Evolutionary conservation across 179 eudicot species (phyloP).

Genomic region (Carnegiea gigantea): DNA sequence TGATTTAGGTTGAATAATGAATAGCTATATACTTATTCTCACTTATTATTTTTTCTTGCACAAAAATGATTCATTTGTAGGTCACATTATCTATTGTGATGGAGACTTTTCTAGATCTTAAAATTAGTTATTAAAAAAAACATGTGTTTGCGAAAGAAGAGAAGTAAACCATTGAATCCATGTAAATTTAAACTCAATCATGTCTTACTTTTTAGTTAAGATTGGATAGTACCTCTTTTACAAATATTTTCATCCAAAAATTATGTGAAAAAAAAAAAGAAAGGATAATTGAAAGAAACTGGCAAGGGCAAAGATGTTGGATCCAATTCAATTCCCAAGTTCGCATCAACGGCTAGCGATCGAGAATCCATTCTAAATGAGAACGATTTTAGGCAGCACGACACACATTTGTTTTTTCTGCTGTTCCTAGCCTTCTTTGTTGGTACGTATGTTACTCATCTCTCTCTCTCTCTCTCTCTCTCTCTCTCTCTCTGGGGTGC

Average conservation of each 20-base stretch:
- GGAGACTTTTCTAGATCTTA: no score
- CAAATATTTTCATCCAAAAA: neutral
- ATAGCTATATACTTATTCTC: no score
- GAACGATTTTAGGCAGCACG: neutral
- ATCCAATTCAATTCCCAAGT: constrained; percentile 2
- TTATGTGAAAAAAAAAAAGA: neutral
- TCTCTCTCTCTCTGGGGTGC: neutral
- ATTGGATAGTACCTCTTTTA: no score
- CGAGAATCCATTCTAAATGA: neutral
- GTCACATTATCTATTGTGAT: no score
- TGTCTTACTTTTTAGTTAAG: neutral
- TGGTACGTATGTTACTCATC: neutral
- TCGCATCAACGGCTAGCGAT: neutral
- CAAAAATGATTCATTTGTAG: no score
- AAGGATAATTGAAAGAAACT: neutral
- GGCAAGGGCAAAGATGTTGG: neutral
- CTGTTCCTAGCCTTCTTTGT: neutral
- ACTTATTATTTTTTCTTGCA: no score
- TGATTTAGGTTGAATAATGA: constrained; percentile 11
- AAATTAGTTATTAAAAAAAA: no score
- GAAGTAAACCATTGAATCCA: neutral
- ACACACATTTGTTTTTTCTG: neutral
- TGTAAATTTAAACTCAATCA: neutral
- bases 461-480: neutral
- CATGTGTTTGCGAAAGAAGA: no score